Base-by-base conservation (phyloP, 2,329 filamentous ascomycete species). In the Aulographum hederae region DNA sequence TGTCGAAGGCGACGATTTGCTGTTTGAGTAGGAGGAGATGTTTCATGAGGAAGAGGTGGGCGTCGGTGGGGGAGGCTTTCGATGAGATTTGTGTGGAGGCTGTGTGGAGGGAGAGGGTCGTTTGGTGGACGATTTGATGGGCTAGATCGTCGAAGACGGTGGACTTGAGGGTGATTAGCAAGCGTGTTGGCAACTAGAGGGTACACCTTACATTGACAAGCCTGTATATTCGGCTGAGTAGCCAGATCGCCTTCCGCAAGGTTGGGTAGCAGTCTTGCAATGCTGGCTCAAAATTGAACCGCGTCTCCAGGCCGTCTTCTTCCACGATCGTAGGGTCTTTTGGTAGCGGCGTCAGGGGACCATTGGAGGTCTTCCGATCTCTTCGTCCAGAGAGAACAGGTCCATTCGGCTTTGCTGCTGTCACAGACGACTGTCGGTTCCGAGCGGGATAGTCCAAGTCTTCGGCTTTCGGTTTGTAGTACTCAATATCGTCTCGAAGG, bases 11-110 rank as follows among this genome's bases (percentile, higher is more conserved):
- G 17, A 98, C 74, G 32, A 98, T 78, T 50, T 94, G 81, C 48
- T 94, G 91, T 54, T 95, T 95, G 32, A 98, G 69, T 31, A 94
- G 76, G 31, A 98, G 75, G 2, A 98, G 67, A 49, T 98, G 93
- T 43, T 86, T 89, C 44, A 98, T 76, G 46, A 94, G 74, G 54
- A 98, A 98, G 4, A 98, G 66, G 42, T 93, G 79, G 0, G 78
- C 69, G 48, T 95, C 84, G 5, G 75, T 65, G 2, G 69, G 65
- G 48, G 59, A 58, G n/a, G 66, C 61, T 34, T 69, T 71, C 21
- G 66, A 66, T 34, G 72, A 67, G 41, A 92, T 76, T 37, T 69
- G 69, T 4, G 65, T 59, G 41, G 84, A 78, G 18, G 82, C 86
- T 31, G 73, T 67, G 39, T 84, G 70, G 13, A 98, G 67, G 3